Base-by-base conservation (phyloP, 345 rosid genomes). In the Jatropha curcas region DNA sequence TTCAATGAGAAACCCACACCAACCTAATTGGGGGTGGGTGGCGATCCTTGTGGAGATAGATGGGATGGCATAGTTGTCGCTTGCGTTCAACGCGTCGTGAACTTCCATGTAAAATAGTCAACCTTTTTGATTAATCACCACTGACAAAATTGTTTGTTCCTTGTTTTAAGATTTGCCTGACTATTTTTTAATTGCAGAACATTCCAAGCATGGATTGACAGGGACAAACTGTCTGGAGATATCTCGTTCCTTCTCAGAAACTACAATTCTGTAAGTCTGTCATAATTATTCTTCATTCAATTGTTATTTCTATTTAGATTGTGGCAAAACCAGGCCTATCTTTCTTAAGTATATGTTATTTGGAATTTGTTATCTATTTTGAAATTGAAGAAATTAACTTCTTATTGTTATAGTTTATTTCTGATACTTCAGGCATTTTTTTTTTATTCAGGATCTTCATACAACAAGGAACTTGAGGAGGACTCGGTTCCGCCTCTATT, bases 31-130 rank as follows among this genome's bases (percentile, higher is more conserved):
- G 98, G n/a, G n/a, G 60, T 12, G 22, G 88, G 89, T 4, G 0
- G 59, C n/a, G 97, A 94, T 78, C 98, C 98, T 76, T 94, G 98
- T 76, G 87, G 87, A 75, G 73, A 53, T 67, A 41, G 41, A 0
- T 94, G 98, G 98, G 90, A 75, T 0, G 98, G 98, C 62, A 86
- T 92, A 70, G 30, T 11, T 17, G 92, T 97, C 81, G 45, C 20
- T 57, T n/a, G n/a, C n/a, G 24, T 63, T 69, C 37, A 84, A 13
- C 91, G 90, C 0, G 80, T 93, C n/a, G n/a, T n/a, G n/a, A 34
- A 80, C 75, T 16, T 81, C 88, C 71, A 80, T 93, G 98, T 92
- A 84, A 77, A n/a, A 78, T 55, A 62, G 64, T 71, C 34, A 2
- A 31, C 27, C 28, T 69, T 45, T 14, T 34, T 24, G 61, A 25